A percentile compares a stretch with the other conserved stretches of the same genome.
Evolutionary conservation across 2,329 filamentous ascomycete species (phyloP).

Genomic region (Apiospora hydei): DNA sequence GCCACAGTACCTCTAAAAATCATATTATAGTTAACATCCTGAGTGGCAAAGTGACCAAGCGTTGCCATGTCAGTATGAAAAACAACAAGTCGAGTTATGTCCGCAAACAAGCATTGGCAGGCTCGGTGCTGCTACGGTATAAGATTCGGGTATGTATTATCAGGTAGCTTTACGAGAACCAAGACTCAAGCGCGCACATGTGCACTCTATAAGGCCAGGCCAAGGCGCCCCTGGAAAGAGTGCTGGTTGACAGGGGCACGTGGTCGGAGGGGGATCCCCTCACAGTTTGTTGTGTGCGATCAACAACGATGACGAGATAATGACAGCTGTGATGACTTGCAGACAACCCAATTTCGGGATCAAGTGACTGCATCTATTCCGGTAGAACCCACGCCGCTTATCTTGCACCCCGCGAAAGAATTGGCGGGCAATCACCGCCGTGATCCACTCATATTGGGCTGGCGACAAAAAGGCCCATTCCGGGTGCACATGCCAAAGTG

Average conservation of each 20-base stretch:
- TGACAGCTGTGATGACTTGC: constrained; percentile 11
- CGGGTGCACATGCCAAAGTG: background rate
- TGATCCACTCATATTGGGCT: background rate
- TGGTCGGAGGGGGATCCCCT: background rate
- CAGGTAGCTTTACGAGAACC: background rate
- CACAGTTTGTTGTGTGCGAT: background rate
- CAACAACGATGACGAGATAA: background rate
- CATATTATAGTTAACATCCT: too few species aligned
- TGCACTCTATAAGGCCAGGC: background rate
- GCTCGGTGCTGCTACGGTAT: background rate
- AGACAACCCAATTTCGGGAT: background rate
- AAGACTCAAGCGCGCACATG: background rate
- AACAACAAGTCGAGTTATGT: too few species aligned
- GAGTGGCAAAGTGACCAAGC: too few species aligned
- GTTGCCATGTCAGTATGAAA: too few species aligned
- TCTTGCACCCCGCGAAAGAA: constrained; percentile 6
- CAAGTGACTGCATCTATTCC: constrained; percentile 1
- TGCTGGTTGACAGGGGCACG: background rate
- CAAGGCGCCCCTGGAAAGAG: background rate
- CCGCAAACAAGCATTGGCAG: too few species aligned
- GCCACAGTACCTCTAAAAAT: too few species aligned
- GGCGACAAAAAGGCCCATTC: background rate
- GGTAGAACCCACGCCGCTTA: background rate
- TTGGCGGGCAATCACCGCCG: constrained; percentile 15
- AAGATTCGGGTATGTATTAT: background rate